Evolutionary conservation across 2,329 filamentous ascomycete genomes (phyloP), one percentile per base, ranked within the genome.

Genomic region (Penicillium capsulatum): DNA sequence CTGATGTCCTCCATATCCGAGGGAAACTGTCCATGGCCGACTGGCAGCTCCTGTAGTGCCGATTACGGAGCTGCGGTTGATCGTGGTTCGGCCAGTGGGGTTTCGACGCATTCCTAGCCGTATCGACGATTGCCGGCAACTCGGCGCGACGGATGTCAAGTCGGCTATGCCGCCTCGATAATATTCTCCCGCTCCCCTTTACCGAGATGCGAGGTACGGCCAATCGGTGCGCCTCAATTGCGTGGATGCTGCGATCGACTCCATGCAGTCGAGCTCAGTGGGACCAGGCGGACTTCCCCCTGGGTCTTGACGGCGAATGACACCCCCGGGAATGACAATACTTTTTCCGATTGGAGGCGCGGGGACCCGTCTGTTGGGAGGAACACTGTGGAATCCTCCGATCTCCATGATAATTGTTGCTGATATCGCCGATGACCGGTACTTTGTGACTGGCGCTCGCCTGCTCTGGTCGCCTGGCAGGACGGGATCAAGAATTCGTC

Each of bases 351-450:
- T 34, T 44, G 36, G 35, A 32, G 29, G 28, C 28, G 42, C 36
- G 35, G 26, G 42, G 31, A 28, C 34, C 31, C 17, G 27, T 31
- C 44, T 38, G 38, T 43, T 37, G 36, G 38, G 34, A 10, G 22
- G 29, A 16, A 16, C 17, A 31, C 33, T 31, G n/a, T n/a, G 31
- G 34, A 40, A 48, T 47, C 39, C 42, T 52, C 51, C 49, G 49
- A 31, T 46, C 42, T 38, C 31, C 16, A 8, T 17, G 33, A 15
- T 22, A 24, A 13, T 7, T 3, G 22, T 3, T 7, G 27, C 10
- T 7, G 10, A 39, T 45, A 46, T 31, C 45, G 50, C 50, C 50
- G 51, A 53, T 40, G 38, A 54, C 51, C 51, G 51, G 51, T 42
- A 31, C 30, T 52, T 48, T 15, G 1, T 8, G 17, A 19, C 24